Base-by-base conservation (phyloP, 371 early-diverging fungal species). In the Circinella umbellata region DNA sequence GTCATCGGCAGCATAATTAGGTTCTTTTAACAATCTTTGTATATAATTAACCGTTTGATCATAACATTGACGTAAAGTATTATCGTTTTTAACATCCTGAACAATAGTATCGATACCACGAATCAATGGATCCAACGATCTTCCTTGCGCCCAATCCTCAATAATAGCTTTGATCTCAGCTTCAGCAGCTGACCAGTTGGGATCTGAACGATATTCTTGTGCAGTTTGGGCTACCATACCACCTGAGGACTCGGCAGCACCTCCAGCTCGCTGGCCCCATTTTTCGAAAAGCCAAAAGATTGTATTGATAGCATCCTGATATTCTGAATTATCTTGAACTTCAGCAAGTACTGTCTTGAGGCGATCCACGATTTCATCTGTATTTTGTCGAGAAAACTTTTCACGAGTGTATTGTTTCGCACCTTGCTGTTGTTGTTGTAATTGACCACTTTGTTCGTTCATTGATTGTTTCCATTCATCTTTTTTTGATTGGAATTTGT, bases 71-170 rank as follows among this genome's bases (percentile, higher is more conserved):
- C 72, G 76, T 57, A 85, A 66, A 7, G 77, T 72, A 2, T 73
- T 74, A 57, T 87, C 86, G 3, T 69, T 54, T 47, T 47, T 71
- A 11, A 79, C 69, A 51, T 74, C 78, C 6, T 64, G 15, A 61
- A 77, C 70, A 11, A 84, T 73, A 14, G 71, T 69, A 47, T 83
- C 73, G 49, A 85, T 53, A 14, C 69, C 66, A 4, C 63, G 59
- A 14, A 87, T 76, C 37, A 87, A 68, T 6, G 78, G 79, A 69
- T 87, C 86, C 38, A 87, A 64, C 10, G 78, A 68, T 9, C 76
- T 57, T 0, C 83, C 87, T 72, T 87, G 87, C 15, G 86, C 86
- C 87, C 87, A 87, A 27, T 78, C 80, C 69, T 87, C 84, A n/a
- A 85, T 69, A 13, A 87, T 79, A 15, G 84, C 69, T 72, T 84